Percentiles rank a stretch among this genome's conserved stretches.
These are phyloP conservation scores for Amanita jacksonii DNA, from an alignment of 768 basidiomycete genomes.

Conservation along the genomic window DNA sequence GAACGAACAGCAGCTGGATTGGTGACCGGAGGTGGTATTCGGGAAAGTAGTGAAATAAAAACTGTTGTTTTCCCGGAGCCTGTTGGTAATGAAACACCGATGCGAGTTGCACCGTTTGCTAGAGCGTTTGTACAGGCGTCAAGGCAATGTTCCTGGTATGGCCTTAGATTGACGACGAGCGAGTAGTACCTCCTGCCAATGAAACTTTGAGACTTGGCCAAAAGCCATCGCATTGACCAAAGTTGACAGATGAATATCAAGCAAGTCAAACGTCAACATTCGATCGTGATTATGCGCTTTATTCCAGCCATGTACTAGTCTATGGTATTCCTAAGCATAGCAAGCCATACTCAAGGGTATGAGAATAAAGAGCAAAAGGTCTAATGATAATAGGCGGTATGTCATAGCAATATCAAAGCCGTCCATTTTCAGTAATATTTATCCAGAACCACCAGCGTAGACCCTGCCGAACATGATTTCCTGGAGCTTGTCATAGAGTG, in stretches of 20 bases:
- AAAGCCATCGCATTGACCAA: conserved; percentile 5
- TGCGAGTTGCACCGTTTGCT: conserved; percentile 52
- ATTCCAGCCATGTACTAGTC: conserved; percentile 12
- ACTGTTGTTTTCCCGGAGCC: conserved; percentile 88
- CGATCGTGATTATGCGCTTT: not conserved
- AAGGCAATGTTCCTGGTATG: conserved; percentile 82
- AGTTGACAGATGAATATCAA: too few relatives aligned
- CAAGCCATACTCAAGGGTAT: conserved; percentile 29
- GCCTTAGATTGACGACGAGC: conserved; percentile 42
- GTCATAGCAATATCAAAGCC: conserved; percentile 12
- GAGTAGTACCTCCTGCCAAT: conserved; percentile 5
- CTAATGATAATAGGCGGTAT: conserved; percentile 29
- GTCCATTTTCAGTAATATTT: conserved; percentile 16
- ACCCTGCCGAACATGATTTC: conserved; percentile 97
- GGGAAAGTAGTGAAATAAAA: conserved; percentile 74
- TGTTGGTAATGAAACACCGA: conserved; percentile 80
- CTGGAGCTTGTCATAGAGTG: conserved; percentile 98
- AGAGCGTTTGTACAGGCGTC: conserved; percentile 69
- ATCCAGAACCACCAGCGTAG: conserved; percentile 81
- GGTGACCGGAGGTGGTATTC: conserved; percentile 36
- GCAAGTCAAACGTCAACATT: not conserved
- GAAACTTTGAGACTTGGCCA: not conserved
- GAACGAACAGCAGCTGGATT: conserved; percentile 43
- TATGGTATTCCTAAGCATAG: conserved; percentile 29
- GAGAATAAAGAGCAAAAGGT: conserved; percentile 23